These are phyloP conservation scores for Hypsizygus marmoreus DNA, from an alignment of 768 basidiomycete species.

Conservation along the genomic window DNA sequence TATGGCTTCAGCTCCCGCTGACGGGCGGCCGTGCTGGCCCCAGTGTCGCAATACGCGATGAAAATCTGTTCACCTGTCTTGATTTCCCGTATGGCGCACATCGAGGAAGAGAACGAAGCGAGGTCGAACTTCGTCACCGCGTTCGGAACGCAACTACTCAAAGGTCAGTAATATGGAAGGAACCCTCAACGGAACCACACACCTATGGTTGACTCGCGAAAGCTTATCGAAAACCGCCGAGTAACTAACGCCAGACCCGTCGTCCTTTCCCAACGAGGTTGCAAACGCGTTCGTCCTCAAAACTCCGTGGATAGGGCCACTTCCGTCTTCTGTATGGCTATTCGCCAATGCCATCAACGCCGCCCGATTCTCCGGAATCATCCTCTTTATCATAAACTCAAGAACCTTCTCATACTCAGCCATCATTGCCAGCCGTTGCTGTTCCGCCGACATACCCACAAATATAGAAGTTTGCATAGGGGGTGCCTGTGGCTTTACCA, in stretches of 20 bases:
- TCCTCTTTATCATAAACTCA: constrained; percentile 16
- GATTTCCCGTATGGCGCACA: constrained; percentile 30
- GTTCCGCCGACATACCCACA: not conserved
- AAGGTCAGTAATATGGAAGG: too few relatives aligned
- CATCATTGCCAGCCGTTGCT: not conserved
- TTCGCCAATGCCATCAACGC: constrained; percentile 28
- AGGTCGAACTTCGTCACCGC: constrained; percentile 20
- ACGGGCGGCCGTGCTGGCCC: constrained; percentile 19
- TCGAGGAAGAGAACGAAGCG: constrained; percentile 27
- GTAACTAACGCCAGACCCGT: too few relatives aligned
- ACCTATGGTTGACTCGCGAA: not conserved
- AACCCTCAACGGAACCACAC: too few relatives aligned
- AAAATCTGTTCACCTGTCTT: constrained; percentile 34
- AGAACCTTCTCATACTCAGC: constrained; percentile 12
- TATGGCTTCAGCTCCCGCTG: constrained; percentile 28
- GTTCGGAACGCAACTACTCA: constrained; percentile 27
- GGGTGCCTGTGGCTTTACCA: constrained; percentile 22
- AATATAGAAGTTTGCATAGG: not conserved
- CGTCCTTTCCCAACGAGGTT: constrained; percentile 4
- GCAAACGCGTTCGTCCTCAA: constrained; percentile 29
- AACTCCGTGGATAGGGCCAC: constrained; percentile 27
- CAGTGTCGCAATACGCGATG: constrained; percentile 23
- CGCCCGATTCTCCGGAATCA: constrained; percentile 19
- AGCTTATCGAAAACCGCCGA: not conserved
- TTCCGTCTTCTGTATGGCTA: constrained; percentile 30